phyloP scores from a whole-genome alignment of 345 rosid species.

The Erodium maritimum region DNA sequence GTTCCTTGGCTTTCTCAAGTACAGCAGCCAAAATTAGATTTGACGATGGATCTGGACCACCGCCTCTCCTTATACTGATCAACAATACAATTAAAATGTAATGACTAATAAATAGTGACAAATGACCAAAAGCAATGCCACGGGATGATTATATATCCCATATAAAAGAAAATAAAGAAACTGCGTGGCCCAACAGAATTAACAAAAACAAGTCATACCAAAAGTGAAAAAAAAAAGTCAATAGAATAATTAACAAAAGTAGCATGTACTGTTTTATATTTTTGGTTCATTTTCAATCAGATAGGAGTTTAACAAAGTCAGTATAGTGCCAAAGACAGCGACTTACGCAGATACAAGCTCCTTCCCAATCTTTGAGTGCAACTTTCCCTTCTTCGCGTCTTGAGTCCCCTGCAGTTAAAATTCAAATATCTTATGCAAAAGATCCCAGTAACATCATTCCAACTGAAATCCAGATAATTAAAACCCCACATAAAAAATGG shows the following conservation, averaged over 20 bases:
- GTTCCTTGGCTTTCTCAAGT: conserved; percentile 80
- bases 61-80: conserved; percentile 67
- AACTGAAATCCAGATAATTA: not conserved
- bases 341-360: conserved; percentile 92
- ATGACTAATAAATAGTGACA: not conserved
- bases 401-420: conserved; percentile 55
- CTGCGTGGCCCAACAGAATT: no score
- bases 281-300: not conserved
- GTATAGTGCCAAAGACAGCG: conserved; percentile 4
- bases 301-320: not conserved
- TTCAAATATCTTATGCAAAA: conserved; percentile 10
- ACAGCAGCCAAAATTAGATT: conserved; percentile 62
- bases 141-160: not conserved
- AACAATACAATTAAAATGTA: conserved; percentile 5
- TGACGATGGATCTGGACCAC: conserved; percentile 65
- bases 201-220: no score
- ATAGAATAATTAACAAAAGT: no score
- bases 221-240: no score
- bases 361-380: conserved; percentile 67
- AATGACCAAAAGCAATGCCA: not conserved
- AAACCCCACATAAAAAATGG: conserved; percentile 12
- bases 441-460: not conserved
- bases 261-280: not conserved
- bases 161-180: not conserved
- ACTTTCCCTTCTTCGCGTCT: conserved; percentile 78